Percentiles rank a stretch among this genome's conserved stretches.
phyloP scores from a whole-genome alignment of 768 basidiomycete genomes.

The Podaxis carcinomalis region DNA sequence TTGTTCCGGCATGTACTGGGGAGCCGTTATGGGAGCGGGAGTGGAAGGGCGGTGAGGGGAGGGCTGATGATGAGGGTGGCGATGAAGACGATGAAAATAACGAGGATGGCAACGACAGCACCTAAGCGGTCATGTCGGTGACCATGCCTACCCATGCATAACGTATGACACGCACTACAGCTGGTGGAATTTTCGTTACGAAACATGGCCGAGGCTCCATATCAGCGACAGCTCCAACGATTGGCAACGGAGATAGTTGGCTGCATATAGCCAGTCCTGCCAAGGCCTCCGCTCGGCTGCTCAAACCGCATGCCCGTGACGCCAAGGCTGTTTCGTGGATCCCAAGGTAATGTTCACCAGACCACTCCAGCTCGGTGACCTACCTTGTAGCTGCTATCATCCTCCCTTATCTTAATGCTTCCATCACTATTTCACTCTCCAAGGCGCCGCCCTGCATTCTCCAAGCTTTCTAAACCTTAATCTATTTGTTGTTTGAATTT shows the following conservation, averaged over 20 bases:
- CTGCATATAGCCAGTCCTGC: background rate
- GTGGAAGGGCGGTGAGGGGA: slow-evolving; percentile 74
- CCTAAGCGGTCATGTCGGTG: background rate
- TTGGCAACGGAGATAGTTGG: background rate
- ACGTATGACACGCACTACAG: background rate
- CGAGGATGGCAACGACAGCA: slow-evolving; percentile 16
- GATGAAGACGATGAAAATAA: slow-evolving; percentile 46
- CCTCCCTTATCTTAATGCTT: background rate
- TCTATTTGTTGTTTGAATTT: background rate
- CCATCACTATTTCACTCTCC: background rate
- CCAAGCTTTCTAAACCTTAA: background rate
- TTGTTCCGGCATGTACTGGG: slow-evolving; percentile 24
- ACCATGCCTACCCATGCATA: background rate
- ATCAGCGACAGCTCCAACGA: background rate
- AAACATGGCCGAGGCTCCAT: background rate
- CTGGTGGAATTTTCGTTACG: background rate
- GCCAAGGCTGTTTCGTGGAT: too few species aligned
- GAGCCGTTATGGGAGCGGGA: slow-evolving; percentile 73
- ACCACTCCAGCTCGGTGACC: too few species aligned
- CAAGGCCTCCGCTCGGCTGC: background rate
- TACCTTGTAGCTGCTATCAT: background rate
- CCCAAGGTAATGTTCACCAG: too few species aligned
- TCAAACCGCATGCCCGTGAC: too few species aligned
- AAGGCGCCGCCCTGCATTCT: background rate
- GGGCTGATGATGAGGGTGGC: slow-evolving; percentile 40